These are phyloP conservation scores for Colletotrichum australisinense DNA, from an alignment of 2,329 filamentous ascomycete species.

Conservation along the genomic window DNA sequence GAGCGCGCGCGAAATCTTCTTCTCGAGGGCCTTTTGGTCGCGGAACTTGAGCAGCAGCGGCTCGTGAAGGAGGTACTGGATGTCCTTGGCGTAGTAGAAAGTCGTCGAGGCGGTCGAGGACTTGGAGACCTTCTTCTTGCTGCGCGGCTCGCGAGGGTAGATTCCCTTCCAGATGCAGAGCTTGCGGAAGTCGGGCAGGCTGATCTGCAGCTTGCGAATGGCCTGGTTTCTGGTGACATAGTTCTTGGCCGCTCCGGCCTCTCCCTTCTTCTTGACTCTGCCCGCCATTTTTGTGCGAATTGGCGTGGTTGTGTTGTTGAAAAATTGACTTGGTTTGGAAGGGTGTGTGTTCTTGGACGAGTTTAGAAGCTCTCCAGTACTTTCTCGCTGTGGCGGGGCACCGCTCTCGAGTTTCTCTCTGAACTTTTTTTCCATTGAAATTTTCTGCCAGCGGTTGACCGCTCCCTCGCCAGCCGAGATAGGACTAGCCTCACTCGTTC, in stretches of 20 bases:
- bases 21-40: constrained; percentile 95
- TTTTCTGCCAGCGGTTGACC: constrained; percentile 38
- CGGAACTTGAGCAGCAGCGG: constrained; percentile 94
- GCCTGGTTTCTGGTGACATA: constrained; percentile 98
- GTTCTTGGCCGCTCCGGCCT: constrained; percentile 94
- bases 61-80: constrained; percentile 97
- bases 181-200: constrained; percentile 95
- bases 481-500: background rate
- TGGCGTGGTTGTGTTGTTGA: constrained; percentile 34
- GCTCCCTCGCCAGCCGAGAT: constrained; percentile 28
- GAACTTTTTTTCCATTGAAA: constrained; percentile 44
- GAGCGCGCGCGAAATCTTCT: constrained; percentile 95
- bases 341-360: constrained; percentile 14
- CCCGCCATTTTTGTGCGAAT: constrained; percentile 62
- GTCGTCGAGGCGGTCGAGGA: constrained; percentile 91
- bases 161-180: constrained; percentile 99
- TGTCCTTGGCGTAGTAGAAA: constrained; percentile 93
- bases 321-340: constrained; percentile 24
- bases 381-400: constrained; percentile 45
- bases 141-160: constrained; percentile 96
- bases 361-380: constrained; percentile 34
- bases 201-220: constrained; percentile 97
- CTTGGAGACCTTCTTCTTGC: constrained; percentile 96
- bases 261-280: constrained; percentile 91
- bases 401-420: constrained; percentile 39